These are phyloP conservation scores for Pseudogymnoascus destructans DNA, from an alignment of 2,329 filamentous ascomycete genomes.

Conservation along the genomic window DNA sequence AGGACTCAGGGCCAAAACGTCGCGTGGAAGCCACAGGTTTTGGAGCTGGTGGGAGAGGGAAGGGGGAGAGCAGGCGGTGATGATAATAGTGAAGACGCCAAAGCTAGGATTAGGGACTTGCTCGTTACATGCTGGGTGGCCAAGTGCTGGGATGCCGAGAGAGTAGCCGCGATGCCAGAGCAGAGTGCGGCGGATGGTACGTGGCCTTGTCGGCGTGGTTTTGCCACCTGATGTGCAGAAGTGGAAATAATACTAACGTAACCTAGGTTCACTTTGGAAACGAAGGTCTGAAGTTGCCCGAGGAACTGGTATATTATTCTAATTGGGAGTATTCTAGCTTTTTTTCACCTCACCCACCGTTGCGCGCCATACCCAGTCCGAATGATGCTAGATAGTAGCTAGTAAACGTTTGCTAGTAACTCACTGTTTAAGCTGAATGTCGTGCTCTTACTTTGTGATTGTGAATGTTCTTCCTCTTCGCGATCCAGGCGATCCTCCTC, in stretches of 20 bases:
- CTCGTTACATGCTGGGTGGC: conserved; percentile 5
- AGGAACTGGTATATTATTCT: background rate
- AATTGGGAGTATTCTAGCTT: background rate
- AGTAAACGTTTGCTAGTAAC: background rate
- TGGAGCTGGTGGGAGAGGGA: background rate
- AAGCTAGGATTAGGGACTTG: conserved; percentile 6
- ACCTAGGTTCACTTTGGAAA: background rate
- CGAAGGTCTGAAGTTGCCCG: background rate
- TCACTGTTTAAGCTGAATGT: background rate
- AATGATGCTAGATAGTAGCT: background rate
- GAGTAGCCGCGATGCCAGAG: background rate
- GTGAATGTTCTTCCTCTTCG: no score
- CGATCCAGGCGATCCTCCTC: no score
- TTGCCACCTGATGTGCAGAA: background rate
- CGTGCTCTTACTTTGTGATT: background rate
- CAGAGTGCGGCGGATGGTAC: background rate
- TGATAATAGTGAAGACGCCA: background rate
- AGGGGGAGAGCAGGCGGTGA: background rate
- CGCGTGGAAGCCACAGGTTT: background rate
- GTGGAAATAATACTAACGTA: background rate
- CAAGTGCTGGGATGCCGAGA: conserved; percentile 4
- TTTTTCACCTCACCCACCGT: background rate
- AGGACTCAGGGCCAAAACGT: background rate
- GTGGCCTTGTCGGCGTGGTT: background rate
- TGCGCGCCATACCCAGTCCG: background rate